Conservation (phyloP, 495 filamentous ascomycete genomes). For the Trichoderma gamsii region DNA sequence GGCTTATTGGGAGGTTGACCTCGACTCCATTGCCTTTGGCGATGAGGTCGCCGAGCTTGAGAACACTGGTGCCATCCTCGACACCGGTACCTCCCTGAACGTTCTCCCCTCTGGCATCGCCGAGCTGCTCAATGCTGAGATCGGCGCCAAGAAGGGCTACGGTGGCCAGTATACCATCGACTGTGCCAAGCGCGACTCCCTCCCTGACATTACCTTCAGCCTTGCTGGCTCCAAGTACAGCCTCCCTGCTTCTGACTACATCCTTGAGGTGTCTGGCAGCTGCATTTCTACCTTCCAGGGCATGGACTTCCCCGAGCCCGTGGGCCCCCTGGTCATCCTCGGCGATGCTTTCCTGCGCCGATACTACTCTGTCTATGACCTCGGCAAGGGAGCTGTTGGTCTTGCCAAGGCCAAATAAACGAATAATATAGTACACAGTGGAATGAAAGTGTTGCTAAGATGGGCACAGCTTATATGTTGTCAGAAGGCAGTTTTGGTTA, state of each 20-base stretch:
- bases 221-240: constrained; percentile 84
- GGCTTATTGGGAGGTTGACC: constrained; percentile 99
- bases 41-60: constrained; percentile 78
- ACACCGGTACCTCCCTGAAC: constrained; percentile 98
- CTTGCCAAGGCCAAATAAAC: constrained; percentile 73
- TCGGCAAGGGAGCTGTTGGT: constrained; percentile 77
- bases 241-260: constrained; percentile 86
- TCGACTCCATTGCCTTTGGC: constrained; percentile 86
- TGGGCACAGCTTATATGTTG: not conserved
- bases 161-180: constrained; percentile 94
- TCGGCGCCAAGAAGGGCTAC: constrained; percentile 94
- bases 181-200: constrained; percentile 70
- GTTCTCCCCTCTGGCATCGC: constrained; percentile 87
- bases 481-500: constrained; percentile 11
- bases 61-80: constrained; percentile 89
- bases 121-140: constrained; percentile 95
- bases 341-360: constrained; percentile 95
- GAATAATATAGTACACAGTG: not conserved
- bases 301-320: constrained; percentile 90
- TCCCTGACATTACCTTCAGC: constrained; percentile 85
- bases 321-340: constrained; percentile 89
- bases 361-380: constrained; percentile 96
- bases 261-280: constrained; percentile 87
- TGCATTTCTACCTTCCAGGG: constrained; percentile 98
- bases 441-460: not conserved